Evolutionary conservation across 768 basidiomycete genomes (phyloP), one percentile per base, ranked within the genome.

Genomic region (Pholiota conissans): DNA sequence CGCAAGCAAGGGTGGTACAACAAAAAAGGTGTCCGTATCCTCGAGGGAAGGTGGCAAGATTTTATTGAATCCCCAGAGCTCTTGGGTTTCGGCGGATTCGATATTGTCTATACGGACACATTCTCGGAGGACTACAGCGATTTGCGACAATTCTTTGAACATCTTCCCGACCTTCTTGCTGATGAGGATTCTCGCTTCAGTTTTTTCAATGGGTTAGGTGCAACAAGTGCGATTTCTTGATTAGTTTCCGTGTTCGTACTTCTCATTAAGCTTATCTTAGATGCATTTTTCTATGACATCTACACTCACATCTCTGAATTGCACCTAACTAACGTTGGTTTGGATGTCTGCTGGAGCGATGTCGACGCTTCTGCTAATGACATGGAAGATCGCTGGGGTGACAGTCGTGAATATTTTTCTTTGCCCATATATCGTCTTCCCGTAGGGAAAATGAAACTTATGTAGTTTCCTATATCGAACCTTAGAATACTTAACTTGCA

Each of bases 201-300:
- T 59, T 99, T 98, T 74, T 99, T 98, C 81, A 93, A 99, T 67
- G 97, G 97, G 11, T 82, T 99, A 8, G 97, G 93, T 14, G 96
- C 95, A 28, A 98, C 94, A 7, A 94, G 93, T 90, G 67, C 69
- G 88, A 75, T 22, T 34, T 46, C 30, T 54, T 34, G 59, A 37
- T 16, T 32, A 5, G 20, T 45, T 49, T 29, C 53, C 47, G 39
- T 2, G 40, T 57, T 35, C 30, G 52, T 18, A 53, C 16, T 18
- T 34, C 54, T 63, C 16, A 60, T 57, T 49, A 60, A 46, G 37
- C 24, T 50, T 6, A 20, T 59, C 42, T n/a, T 65, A 96, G 94
- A 95, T 74, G 79, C 87, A 0, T 75, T 89, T 7, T 94, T 95
- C 67, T 94, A 97, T 70, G 93, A 97, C 65, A 91, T 98, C 7